phyloP scores from a whole-genome alignment of 1,284 basidiomycete species.

The Puccinia sorghi region DNA sequence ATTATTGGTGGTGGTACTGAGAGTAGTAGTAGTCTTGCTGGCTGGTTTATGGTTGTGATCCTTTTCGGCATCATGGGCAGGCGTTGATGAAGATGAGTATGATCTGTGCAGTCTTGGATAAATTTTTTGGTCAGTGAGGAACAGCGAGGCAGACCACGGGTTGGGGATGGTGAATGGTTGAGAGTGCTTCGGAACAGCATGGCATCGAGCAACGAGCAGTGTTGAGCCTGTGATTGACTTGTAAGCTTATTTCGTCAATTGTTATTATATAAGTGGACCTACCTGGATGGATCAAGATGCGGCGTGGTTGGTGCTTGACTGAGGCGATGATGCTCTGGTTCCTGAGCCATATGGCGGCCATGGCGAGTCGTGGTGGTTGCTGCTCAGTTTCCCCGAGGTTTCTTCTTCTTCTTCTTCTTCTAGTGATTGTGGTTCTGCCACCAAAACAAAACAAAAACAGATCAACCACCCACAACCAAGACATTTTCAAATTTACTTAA shows the following conservation, averaged over 20 bases:
- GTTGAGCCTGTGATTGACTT: neutral
- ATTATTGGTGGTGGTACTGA: no score
- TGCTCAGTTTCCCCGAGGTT: neutral
- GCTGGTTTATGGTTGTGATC: slow-evolving; percentile 13
- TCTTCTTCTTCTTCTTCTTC: no score
- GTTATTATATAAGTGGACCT: neutral
- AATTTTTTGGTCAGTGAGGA: neutral
- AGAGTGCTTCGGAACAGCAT: neutral
- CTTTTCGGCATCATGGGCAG: slow-evolving; percentile 3
- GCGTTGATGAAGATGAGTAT: neutral
- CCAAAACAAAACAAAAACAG: no score
- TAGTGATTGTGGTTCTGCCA: no score
- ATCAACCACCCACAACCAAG: no score
- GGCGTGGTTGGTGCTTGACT: neutral
- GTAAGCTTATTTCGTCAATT: neutral
- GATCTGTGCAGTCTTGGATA: neutral
- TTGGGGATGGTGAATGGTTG: neutral
- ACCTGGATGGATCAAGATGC: slow-evolving; percentile 7
- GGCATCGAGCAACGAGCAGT: neutral
- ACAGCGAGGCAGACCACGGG: neutral
- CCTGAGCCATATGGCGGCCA: slow-evolving; percentile 1
- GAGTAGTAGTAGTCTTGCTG: neutral
- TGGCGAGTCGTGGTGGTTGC: neutral
- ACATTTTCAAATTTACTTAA: no score
- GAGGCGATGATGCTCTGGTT: neutral